A percentile compares a stretch with the other conserved stretches of the same genome.
phyloP scores from a whole-genome alignment of 768 basidiomycete species.

The Trametes punicea region DNA sequence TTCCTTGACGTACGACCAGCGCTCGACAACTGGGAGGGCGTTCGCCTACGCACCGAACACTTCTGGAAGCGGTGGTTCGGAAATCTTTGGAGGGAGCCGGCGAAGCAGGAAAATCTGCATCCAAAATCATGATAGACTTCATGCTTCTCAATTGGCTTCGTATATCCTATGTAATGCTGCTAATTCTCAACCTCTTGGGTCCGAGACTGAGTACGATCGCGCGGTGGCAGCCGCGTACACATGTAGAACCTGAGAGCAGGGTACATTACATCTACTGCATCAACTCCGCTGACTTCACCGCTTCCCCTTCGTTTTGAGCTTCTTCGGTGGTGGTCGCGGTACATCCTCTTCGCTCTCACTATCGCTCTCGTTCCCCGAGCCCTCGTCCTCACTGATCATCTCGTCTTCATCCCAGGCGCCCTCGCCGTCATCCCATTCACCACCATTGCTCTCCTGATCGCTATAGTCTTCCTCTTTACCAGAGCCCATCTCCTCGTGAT shows the following conservation, averaged over 20 bases:
- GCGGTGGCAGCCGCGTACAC: too few relatives aligned
- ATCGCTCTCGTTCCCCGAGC: constrained; percentile 39
- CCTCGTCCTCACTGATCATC: constrained; percentile 55
- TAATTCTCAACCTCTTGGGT: not conserved
- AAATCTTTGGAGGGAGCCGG: constrained; percentile 14
- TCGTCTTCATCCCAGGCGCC: constrained; percentile 57
- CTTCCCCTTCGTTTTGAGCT: constrained; percentile 47
- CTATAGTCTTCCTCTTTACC: constrained; percentile 42
- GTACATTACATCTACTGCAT: not conserved
- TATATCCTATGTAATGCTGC: constrained; percentile 8
- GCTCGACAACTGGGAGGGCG: constrained; percentile 91
- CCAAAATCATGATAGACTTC: not conserved
- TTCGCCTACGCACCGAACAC: constrained; percentile 70
- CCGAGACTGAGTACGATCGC: too few relatives aligned
- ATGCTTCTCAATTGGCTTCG: not conserved
- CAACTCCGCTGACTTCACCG: constrained; percentile 30
- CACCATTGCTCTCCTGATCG: constrained; percentile 35
- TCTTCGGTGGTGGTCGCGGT: constrained; percentile 49
- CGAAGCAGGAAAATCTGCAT: not conserved
- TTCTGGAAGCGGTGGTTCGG: constrained; percentile 43
- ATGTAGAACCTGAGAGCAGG: not conserved
- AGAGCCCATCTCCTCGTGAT: constrained; percentile 54
- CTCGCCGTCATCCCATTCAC: constrained; percentile 27
- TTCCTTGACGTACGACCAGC: constrained; percentile 95
- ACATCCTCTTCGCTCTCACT: constrained; percentile 48